These are phyloP conservation scores for Thelephora terrestris DNA, from an alignment of 1,284 basidiomycete species.

Conservation along the genomic window DNA sequence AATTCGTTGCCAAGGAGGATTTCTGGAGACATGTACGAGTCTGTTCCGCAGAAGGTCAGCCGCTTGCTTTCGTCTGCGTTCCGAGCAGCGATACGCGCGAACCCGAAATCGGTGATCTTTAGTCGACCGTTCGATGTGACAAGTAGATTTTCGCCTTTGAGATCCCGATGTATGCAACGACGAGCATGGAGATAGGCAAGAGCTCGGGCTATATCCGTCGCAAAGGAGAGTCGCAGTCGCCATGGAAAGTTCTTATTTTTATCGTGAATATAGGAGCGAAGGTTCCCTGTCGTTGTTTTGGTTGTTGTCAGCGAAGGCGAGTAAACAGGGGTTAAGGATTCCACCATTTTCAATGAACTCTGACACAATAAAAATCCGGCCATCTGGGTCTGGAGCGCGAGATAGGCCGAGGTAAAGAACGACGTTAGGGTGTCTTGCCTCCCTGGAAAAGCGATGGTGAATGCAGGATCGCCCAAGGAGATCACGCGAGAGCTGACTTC, in stretches of 20 bases:
- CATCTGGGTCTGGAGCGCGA: conserved; percentile 73
- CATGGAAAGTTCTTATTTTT: conserved; percentile 76
- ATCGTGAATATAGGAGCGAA: conserved; percentile 81
- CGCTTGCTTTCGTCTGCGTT: conserved; percentile 87
- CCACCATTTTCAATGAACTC: conserved; percentile 78
- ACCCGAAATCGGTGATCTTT: conserved; percentile 96
- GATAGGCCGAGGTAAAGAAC: conserved; percentile 92
- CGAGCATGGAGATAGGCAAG: conserved; percentile 96
- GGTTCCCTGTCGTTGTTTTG: conserved; percentile 43
- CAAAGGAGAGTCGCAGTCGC: conserved; percentile 87
- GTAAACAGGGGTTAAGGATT: conserved; percentile 8
- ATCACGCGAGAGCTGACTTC: conserved; percentile 39
- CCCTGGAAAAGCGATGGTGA: conserved; percentile 28
- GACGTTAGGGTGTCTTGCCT: conserved; percentile 86
- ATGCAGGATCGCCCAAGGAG: not conserved
- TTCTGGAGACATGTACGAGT: conserved; percentile 91
- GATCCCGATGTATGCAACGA: conserved; percentile 78
- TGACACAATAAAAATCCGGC: conserved; percentile 82
- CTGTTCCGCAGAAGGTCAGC: conserved; percentile 94
- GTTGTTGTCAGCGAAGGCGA: conserved; percentile 14
- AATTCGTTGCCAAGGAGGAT: conserved; percentile 89
- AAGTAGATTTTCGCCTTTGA: conserved; percentile 96
- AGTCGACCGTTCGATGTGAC: conserved; percentile 88
- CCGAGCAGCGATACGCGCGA: conserved; percentile 85
- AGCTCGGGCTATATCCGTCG: conserved; percentile 87